These are phyloP conservation scores for Phialophora chinensis DNA, from an alignment of 2,329 filamentous ascomycete species.

Conservation along the genomic window DNA sequence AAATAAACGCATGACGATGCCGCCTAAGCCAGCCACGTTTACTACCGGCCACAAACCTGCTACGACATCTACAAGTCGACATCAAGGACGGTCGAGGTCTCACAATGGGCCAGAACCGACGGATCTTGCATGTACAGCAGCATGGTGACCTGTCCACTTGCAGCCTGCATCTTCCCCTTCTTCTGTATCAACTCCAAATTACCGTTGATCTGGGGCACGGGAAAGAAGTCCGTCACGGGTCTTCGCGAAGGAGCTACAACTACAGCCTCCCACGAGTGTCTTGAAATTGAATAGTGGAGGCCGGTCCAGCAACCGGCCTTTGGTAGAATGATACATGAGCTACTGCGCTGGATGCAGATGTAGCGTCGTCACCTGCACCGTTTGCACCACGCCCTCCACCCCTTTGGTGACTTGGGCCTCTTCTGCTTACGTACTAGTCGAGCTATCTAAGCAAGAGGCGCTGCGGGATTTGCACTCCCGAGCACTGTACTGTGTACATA, in stretches of 20 bases:
- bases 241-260: not conserved
- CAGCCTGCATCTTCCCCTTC: not conserved
- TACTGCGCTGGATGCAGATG: not conserved
- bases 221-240: not conserved
- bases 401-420: not conserved
- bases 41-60: not conserved
- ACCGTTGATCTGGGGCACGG: not conserved
- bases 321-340: not conserved
- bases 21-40: not conserved
- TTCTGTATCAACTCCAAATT: not conserved
- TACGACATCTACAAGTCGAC: too few species aligned
- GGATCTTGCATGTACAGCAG: not conserved
- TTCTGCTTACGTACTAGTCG: slow-evolving; percentile 4
- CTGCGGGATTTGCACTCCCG: not conserved
- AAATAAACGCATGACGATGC: not conserved
- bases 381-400: not conserved
- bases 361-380: not conserved
- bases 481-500: not conserved
- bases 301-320: not conserved
- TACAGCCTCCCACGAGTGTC: not conserved
- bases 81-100: not conserved
- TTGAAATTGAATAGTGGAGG: not conserved
- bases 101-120: not conserved
- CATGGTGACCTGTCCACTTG: not conserved
- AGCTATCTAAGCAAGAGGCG: not conserved